Conservation (phyloP, 768 basidiomycete genomes). For the Dioszegia crocea region DNA sequence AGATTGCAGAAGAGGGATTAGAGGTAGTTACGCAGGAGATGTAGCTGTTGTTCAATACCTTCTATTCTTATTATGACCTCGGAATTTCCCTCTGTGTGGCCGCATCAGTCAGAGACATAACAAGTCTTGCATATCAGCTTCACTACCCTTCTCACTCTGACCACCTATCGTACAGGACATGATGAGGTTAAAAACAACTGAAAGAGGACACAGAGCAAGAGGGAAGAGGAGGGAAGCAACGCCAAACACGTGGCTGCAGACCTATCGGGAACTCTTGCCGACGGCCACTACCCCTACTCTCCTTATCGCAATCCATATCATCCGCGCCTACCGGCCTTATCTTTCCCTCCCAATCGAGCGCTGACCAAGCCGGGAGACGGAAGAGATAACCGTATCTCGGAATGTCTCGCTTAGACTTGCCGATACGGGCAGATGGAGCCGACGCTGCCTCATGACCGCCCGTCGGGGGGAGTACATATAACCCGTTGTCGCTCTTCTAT, state of each 20-base stretch:
- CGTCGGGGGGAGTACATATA: neutral
- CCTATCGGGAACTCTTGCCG: slow-evolving; percentile 4
- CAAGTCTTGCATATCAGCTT: too few species aligned
- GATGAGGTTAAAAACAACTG: too few species aligned
- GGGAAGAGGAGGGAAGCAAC: neutral
- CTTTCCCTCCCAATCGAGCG: neutral
- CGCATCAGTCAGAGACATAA: too few species aligned
- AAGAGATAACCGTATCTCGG: too few species aligned
- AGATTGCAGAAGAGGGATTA: neutral
- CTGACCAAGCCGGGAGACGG: too few species aligned
- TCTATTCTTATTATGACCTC: too few species aligned
- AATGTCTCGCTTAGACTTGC: neutral
- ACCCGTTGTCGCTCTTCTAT: neutral
- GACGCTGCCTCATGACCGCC: neutral
- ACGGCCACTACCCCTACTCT: neutral
- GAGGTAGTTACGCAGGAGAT: neutral
- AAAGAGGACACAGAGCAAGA: neutral
- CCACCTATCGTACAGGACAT: too few species aligned
- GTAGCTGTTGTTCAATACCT: slow-evolving; percentile 2
- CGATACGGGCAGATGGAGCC: neutral
- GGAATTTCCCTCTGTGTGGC: too few species aligned
- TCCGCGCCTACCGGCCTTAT: neutral
- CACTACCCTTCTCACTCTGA: too few species aligned
- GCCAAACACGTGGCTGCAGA: too few species aligned
- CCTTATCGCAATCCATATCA: neutral